Conservation (phyloP, 768 basidiomycete genomes). For the Coprinopsis sp. region DNA sequence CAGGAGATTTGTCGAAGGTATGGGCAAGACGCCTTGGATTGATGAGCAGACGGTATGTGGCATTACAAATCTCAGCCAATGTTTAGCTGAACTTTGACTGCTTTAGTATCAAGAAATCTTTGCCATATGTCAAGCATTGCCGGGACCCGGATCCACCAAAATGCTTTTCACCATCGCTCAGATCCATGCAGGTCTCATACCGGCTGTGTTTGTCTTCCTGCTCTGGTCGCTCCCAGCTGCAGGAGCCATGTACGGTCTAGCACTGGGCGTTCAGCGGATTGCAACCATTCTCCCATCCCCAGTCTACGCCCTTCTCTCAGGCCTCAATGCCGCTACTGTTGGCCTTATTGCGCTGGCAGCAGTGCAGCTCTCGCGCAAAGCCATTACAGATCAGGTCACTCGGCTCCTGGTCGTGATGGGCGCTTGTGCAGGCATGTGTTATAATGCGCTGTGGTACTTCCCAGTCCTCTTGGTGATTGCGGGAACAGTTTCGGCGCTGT, state of each 20-base stretch:
- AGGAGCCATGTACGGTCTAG: slow-evolving; percentile 42
- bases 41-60: slow-evolving; percentile 35
- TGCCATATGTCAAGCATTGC: slow-evolving; percentile 42
- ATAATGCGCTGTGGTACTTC: slow-evolving; percentile 49
- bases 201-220: slow-evolving; percentile 38
- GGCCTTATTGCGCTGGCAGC: slow-evolving; percentile 51
- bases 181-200: slow-evolving; percentile 36
- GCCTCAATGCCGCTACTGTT: slow-evolving; percentile 51
- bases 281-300: slow-evolving; percentile 37
- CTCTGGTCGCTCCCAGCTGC: slow-evolving; percentile 47
- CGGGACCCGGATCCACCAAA: slow-evolving; percentile 45
- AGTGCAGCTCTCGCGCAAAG: slow-evolving; percentile 39
- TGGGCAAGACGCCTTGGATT: slow-evolving; percentile 32
- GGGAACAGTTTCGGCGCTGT: slow-evolving; percentile 34
- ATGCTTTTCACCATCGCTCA: slow-evolving; percentile 44
- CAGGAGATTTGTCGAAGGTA: slow-evolving; percentile 33
- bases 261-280: slow-evolving; percentile 39
- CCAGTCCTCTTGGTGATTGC: slow-evolving; percentile 40
- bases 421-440: slow-evolving; percentile 45
- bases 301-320: slow-evolving; percentile 47
- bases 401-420: slow-evolving; percentile 36
- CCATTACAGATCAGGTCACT: slow-evolving; percentile 42
- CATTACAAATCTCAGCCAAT: not conserved
- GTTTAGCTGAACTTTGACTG: not conserved
- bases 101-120: slow-evolving; percentile 41